phyloP scores from a whole-genome alignment of 1,139 yeast genomes.

The Trichomonascaceae sp. region DNA sequence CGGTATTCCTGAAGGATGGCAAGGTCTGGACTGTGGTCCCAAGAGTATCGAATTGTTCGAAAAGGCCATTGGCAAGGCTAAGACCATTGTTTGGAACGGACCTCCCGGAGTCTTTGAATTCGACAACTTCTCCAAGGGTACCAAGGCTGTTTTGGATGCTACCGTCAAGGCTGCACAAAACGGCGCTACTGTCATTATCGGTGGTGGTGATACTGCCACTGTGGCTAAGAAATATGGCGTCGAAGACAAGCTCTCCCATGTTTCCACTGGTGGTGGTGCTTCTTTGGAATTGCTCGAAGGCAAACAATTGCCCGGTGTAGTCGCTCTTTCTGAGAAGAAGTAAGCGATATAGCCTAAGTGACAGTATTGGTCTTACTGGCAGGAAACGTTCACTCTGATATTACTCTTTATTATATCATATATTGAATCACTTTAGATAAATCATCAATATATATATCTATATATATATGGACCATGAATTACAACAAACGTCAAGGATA shows the following conservation, averaged over 20 bases:
- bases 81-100: constrained; percentile 98
- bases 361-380: too few relatives aligned
- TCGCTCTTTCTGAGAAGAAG: constrained; percentile 68
- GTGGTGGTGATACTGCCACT: constrained; percentile 99
- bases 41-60: constrained; percentile 71
- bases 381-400: too few relatives aligned
- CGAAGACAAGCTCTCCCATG: constrained; percentile 91
- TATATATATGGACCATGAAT: not conserved
- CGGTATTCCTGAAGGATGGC: constrained; percentile 90
- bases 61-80: constrained; percentile 77
- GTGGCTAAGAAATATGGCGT: constrained; percentile 97
- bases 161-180: constrained; percentile 76
- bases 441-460: not conserved
- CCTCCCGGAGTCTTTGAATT: constrained; percentile 99
- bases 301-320: constrained; percentile 95
- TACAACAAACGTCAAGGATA: not conserved
- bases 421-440: not conserved
- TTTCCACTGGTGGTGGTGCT: constrained; percentile 99
- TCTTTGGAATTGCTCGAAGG: constrained; percentile 96
- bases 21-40: constrained; percentile 94
- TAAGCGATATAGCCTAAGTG: not conserved
- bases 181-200: constrained; percentile 93
- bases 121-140: constrained; percentile 82
- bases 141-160: constrained; percentile 82
- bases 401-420: too few relatives aligned